These are phyloP conservation scores for Leucoagaricus sp. DNA, from an alignment of 1,284 basidiomycete genomes.

Conservation along the genomic window DNA sequence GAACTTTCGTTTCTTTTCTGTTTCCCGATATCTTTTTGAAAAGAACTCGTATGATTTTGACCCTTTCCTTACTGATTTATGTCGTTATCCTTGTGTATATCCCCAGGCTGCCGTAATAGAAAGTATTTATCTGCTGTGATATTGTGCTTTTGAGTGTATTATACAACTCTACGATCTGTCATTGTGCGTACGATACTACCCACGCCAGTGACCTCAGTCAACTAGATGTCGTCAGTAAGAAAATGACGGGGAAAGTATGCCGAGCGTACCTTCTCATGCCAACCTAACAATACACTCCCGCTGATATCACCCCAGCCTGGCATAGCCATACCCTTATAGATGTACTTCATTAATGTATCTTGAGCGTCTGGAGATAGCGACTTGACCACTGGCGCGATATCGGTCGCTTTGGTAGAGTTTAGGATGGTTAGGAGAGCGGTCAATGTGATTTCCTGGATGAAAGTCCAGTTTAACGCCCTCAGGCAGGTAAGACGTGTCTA, in stretches of 20 bases:
- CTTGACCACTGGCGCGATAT: constrained; percentile 81
- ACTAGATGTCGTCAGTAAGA: constrained; percentile 43
- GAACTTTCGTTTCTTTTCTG: neutral
- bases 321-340: constrained; percentile 95
- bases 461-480: neutral
- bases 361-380: constrained; percentile 79
- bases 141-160: constrained; percentile 21
- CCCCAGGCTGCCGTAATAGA: neutral
- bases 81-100: neutral
- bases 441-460: constrained; percentile 65
- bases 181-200: constrained; percentile 98
- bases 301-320: constrained; percentile 83
- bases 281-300: constrained; percentile 88
- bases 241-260: neutral
- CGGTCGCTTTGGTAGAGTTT: constrained; percentile 91
- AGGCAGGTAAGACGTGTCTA: neutral
- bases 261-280: constrained; percentile 89
- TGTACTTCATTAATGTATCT: constrained; percentile 96
- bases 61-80: no score
- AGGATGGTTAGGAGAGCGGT: constrained; percentile 89
- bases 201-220: constrained; percentile 93
- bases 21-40: neutral
- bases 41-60: neutral
- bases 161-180: constrained; percentile 90
- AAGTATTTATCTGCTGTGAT: neutral